Evolutionary conservation across 2,329 filamentous ascomycete genomes (phyloP).

Genomic region (Chalaropsis ovoidea): DNA sequence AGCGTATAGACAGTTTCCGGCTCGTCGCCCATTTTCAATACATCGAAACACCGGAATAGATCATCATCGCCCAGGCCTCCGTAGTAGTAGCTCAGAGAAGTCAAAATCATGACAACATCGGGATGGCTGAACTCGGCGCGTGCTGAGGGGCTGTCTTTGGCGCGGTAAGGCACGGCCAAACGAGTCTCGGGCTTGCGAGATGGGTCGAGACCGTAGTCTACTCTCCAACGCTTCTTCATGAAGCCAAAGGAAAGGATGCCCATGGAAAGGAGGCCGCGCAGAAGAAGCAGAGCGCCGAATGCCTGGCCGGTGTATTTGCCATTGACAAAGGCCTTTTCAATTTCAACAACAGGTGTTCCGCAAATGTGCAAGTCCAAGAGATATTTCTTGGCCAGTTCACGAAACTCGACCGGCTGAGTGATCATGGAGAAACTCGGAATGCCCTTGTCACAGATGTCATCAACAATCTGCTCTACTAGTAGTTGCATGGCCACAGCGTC

Average conservation of each 20-base stretch:
- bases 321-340: slow-evolving; percentile 32
- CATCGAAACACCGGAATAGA: slow-evolving; percentile 39
- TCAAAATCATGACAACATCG: slow-evolving; percentile 47
- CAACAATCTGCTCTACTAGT: slow-evolving; percentile 30
- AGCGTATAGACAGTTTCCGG: slow-evolving; percentile 41
- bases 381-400: slow-evolving; percentile 36
- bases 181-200: slow-evolving; percentile 35
- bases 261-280: slow-evolving; percentile 47
- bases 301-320: slow-evolving; percentile 28
- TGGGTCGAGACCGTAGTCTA: slow-evolving; percentile 51
- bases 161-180: slow-evolving; percentile 49
- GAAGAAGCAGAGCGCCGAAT: slow-evolving; percentile 35
- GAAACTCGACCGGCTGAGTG: slow-evolving; percentile 30
- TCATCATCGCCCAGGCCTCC: slow-evolving; percentile 44
- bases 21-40: slow-evolving; percentile 44
- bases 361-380: slow-evolving; percentile 35
- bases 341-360: slow-evolving; percentile 32
- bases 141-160: slow-evolving; percentile 47
- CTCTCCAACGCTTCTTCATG: slow-evolving; percentile 50
- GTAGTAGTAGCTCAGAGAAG: slow-evolving; percentile 48
- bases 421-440: slow-evolving; percentile 36
- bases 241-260: slow-evolving; percentile 47
- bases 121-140: slow-evolving; percentile 54
- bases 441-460: slow-evolving; percentile 37
- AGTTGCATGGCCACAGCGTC: slow-evolving; percentile 28